These are phyloP conservation scores for Bolboschoenus planiculmis DNA, from an alignment of 176 grass and related monocot species.

Conservation along the genomic window DNA sequence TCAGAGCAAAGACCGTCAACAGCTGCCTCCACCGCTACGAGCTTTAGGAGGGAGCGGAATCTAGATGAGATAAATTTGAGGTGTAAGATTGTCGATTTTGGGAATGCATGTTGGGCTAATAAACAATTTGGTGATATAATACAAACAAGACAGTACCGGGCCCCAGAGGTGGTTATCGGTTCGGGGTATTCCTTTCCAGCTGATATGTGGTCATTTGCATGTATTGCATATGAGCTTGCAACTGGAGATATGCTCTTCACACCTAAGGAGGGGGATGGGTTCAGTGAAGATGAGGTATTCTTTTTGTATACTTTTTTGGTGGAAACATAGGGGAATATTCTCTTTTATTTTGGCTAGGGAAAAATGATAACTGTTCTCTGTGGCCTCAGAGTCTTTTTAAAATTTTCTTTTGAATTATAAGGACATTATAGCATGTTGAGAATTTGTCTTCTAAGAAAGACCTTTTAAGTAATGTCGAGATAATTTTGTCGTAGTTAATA, in stretches of 20 bases:
- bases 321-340: not conserved
- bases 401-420: not conserved
- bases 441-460: not conserved
- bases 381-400: not conserved
- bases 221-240: constrained; percentile 92
- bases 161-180: constrained; percentile 79
- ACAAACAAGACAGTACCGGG: constrained; percentile 89
- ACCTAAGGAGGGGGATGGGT: constrained; percentile 77
- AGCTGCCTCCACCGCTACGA: constrained; percentile 19
- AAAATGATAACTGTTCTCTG: not conserved
- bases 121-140: constrained; percentile 91
- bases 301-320: not conserved
- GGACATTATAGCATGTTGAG: not conserved
- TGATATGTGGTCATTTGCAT: constrained; percentile 93
- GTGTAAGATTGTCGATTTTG: constrained; percentile 98
- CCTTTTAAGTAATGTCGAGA: not conserved
- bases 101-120: constrained; percentile 91
- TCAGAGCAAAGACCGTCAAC: constrained; percentile 69
- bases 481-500: not conserved
- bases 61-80: constrained; percentile 83
- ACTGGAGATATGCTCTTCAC: constrained; percentile 94
- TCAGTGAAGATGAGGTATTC: constrained; percentile 98
- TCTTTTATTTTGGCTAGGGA: not conserved
- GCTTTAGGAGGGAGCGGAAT: constrained; percentile 42
- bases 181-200: constrained; percentile 67